phyloP scores from a whole-genome alignment of 2,329 filamentous ascomycete species.

The Ophiostoma novo-ulmi region DNA sequence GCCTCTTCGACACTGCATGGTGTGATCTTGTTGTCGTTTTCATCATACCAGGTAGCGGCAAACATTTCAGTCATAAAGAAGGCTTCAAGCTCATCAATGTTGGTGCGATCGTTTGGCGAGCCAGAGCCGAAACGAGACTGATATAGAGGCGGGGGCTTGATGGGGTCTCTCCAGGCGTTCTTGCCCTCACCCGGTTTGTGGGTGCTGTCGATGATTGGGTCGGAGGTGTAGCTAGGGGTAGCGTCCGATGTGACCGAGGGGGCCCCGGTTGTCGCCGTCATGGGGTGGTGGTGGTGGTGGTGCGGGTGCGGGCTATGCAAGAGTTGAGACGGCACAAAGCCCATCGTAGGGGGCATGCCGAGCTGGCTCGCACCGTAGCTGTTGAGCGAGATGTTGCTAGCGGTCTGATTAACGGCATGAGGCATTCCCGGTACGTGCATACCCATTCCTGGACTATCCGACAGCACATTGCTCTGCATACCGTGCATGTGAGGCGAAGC shows the following conservation, averaged over 20 bases:
- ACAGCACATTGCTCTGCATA: constrained; percentile 20
- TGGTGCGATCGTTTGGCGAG: constrained; percentile 45
- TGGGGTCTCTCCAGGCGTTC: neutral
- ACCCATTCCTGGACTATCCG: constrained; percentile 23
- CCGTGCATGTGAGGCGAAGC: constrained; percentile 32
- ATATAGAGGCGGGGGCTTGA: neutral
- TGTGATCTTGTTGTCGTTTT: constrained; percentile 40
- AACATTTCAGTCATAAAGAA: constrained; percentile 50
- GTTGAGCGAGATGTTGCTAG: neutral
- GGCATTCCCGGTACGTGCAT: constrained; percentile 1
- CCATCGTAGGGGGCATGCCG: neutral
- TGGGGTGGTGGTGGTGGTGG: neutral
- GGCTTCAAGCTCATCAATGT: constrained; percentile 53
- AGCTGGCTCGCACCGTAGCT: constrained; percentile 2
- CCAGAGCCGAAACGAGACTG: constrained; percentile 18
- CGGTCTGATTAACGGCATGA: neutral
- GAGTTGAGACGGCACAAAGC: neutral
- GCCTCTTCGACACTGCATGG: constrained; percentile 49
- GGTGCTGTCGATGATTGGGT: neutral
- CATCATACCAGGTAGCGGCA: constrained; percentile 49
- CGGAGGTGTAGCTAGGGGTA: neutral
- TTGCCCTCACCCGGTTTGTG: constrained; percentile 9
- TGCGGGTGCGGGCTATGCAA: constrained; percentile 6
- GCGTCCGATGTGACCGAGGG: constrained; percentile 5
- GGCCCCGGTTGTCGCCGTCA: neutral